These are phyloP conservation scores for Phytophthora chlamydospora DNA, from an alignment of 352 stramenopile genomes.

Conservation along the genomic window DNA sequence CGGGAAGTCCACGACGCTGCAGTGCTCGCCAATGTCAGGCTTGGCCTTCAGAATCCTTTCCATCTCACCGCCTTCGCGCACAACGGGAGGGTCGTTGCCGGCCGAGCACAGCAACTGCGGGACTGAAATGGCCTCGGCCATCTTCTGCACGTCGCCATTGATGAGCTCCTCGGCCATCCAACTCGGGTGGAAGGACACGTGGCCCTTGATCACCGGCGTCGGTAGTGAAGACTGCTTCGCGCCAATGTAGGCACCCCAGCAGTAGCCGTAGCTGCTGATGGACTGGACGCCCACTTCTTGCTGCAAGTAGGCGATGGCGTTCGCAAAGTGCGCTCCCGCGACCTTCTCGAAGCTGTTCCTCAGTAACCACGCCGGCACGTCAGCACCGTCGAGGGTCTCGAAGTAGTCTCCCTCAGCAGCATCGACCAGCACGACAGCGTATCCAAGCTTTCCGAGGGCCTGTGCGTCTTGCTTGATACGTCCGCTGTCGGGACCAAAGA, in stretches of 20 bases:
- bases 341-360: constrained; percentile 33
- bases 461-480: constrained; percentile 44
- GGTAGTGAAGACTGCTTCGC: constrained; percentile 20
- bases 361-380: constrained; percentile 16
- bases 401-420: constrained; percentile 32
- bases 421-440: constrained; percentile 41
- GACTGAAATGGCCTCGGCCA: constrained; percentile 29
- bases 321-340: constrained; percentile 11
- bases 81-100: constrained; percentile 39
- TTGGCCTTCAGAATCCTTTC: constrained; percentile 39
- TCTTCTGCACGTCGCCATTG: constrained; percentile 38
- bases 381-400: constrained; percentile 3
- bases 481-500: constrained; percentile 39
- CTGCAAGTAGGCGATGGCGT: constrained; percentile 29
- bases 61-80: constrained; percentile 34
- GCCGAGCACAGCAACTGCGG: constrained; percentile 42
- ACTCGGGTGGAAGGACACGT: constrained; percentile 47
- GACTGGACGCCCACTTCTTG: constrained; percentile 25
- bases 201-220: constrained; percentile 29
- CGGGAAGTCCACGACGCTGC: constrained; percentile 44
- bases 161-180: constrained; percentile 36
- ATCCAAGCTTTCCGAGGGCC: constrained; percentile 34
- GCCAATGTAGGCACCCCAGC: constrained; percentile 40
- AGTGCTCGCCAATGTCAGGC: constrained; percentile 14
- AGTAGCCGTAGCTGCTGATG: constrained; percentile 48